Percentiles rank a stretch among this genome's conserved stretches.
These are phyloP conservation scores for Boletales sp. DNA, from an alignment of 768 basidiomycete genomes.

Conservation along the genomic window DNA sequence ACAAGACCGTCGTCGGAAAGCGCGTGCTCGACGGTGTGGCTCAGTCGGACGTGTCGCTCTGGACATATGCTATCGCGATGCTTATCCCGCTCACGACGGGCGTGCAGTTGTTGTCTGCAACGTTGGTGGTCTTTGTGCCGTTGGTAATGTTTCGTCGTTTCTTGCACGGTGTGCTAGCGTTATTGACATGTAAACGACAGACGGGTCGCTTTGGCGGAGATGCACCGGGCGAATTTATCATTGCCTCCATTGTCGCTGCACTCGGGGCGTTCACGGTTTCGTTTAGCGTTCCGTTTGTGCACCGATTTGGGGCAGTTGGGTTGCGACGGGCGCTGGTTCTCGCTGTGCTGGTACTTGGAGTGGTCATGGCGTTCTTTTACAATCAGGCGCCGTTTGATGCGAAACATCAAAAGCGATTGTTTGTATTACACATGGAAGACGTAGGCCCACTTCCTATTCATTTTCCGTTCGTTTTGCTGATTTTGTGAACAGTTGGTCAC, in stretches of 20 bases:
- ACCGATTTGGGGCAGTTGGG: conserved; percentile 53
- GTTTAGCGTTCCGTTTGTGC: conserved; percentile 64
- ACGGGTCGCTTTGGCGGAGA: conserved; percentile 81
- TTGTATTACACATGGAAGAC: conserved; percentile 82
- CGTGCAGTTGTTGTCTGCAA: conserved; percentile 52
- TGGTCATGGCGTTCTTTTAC: conserved; percentile 60
- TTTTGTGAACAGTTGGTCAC: conserved; percentile 55
- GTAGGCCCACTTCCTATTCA: conserved; percentile 40
- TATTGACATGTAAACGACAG: conserved; percentile 33
- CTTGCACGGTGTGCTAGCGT: not conserved
- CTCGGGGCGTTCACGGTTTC: conserved; percentile 58
- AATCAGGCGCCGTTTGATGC: conserved; percentile 65
- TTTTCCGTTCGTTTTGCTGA: conserved; percentile 3
- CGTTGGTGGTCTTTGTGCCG: conserved; percentile 88
- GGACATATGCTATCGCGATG: conserved; percentile 63
- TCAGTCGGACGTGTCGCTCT: conserved; percentile 45
- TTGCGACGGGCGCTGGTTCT: conserved; percentile 42
- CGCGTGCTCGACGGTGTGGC: not conserved
- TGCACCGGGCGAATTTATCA: conserved; percentile 85
- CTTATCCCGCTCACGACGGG: conserved; percentile 54
- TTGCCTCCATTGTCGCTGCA: conserved; percentile 70
- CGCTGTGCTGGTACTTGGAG: conserved; percentile 43
- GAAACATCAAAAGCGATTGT: conserved; percentile 85
- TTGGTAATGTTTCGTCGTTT: conserved; percentile 44
- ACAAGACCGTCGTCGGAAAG: not conserved